Evolutionary conservation across 306 rosid species (phyloP).

Genomic region (Cicer judaicum): DNA sequence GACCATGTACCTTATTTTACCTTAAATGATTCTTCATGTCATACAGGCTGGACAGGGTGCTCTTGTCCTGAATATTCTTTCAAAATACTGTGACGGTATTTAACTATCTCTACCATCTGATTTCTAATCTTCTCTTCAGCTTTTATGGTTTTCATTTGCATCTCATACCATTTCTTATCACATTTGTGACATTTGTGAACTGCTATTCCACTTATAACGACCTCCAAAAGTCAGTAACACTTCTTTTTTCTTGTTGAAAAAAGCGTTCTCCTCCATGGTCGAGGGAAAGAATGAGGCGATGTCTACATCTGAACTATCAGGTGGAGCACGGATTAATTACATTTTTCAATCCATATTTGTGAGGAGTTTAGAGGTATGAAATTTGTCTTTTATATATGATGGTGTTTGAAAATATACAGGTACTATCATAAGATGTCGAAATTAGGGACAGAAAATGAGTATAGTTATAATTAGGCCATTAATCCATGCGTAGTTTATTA

Average conservation of each 20-base stretch:
- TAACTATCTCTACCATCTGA: slow-evolving; percentile 30
- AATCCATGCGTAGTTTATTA: slow-evolving; percentile 2
- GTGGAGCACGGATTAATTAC: slow-evolving; percentile 95
- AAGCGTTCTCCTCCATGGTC: slow-evolving; percentile 91
- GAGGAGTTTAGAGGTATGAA: slow-evolving; percentile 81
- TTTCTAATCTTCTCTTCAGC: slow-evolving; percentile 6
- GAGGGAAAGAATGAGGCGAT: slow-evolving; percentile 93
- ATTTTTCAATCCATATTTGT: slow-evolving; percentile 92
- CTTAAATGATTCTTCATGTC: slow-evolving; percentile 29
- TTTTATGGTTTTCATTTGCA: slow-evolving; percentile 8
- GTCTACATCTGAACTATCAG: slow-evolving; percentile 88
- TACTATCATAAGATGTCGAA: slow-evolving; percentile 18
- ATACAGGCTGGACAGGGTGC: slow-evolving; percentile 94
- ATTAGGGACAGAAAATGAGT: not conserved
- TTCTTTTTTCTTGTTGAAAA: slow-evolving; percentile 44
- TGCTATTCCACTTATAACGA: slow-evolving; percentile 27
- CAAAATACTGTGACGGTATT: slow-evolving; percentile 87
- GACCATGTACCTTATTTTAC: slow-evolving; percentile 29
- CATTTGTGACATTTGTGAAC: not conserved
- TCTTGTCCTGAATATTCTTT: slow-evolving; percentile 85
- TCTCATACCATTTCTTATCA: slow-evolving; percentile 12
- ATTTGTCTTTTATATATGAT: not conserved
- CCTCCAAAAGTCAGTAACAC: slow-evolving; percentile 27
- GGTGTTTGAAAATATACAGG: not conserved
- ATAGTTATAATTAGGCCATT: not conserved